phyloP scores from a whole-genome alignment of 2,329 filamentous ascomycete genomes.

The Geosmithia putterillii region DNA sequence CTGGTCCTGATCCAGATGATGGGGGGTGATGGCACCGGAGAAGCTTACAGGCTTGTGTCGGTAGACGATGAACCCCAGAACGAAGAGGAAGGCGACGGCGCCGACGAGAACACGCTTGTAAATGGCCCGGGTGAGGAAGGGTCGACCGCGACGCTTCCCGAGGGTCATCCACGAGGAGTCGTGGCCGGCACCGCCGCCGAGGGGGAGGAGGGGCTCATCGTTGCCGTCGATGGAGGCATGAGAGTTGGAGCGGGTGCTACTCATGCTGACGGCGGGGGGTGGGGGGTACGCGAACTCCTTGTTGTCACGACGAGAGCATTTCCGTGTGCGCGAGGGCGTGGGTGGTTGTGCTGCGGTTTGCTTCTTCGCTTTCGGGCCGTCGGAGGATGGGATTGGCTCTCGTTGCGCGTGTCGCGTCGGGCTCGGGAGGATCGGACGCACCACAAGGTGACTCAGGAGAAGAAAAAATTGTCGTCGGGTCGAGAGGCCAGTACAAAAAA shows the following conservation, averaged over 20 bases:
- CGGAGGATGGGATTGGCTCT: neutral
- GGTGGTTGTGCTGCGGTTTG: neutral
- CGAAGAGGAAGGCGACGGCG: slow-evolving; percentile 25
- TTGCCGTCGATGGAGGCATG: slow-evolving; percentile 15
- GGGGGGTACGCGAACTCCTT: neutral
- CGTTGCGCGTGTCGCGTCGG: neutral
- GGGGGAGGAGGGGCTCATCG: slow-evolving; percentile 19
- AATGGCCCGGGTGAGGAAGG: slow-evolving; percentile 18
- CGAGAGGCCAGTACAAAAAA: neutral
- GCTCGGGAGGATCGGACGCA: neutral
- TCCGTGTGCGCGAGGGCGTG: neutral
- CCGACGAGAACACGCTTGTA: slow-evolving; percentile 41
- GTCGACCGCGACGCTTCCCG: slow-evolving; percentile 11
- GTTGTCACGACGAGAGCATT: neutral
- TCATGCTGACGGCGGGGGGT: neutral
- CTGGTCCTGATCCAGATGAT: slow-evolving; percentile 1
- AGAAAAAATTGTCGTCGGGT: neutral
- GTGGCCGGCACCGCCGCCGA: slow-evolving; percentile 13
- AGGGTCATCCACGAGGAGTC: slow-evolving; percentile 11
- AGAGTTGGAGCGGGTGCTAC: slow-evolving; percentile 20
- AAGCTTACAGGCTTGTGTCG: slow-evolving; percentile 14
- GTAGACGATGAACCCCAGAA: slow-evolving; percentile 28
- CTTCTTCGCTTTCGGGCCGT: neutral
- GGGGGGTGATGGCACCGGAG: slow-evolving; percentile 2
- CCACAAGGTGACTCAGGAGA: too few relatives aligned